A percentile compares a stretch with the other conserved stretches of the same genome.
These are phyloP conservation scores for Leishmania guyanensis DNA, from an alignment of 208 protist genomes.

Conservation along the genomic window DNA sequence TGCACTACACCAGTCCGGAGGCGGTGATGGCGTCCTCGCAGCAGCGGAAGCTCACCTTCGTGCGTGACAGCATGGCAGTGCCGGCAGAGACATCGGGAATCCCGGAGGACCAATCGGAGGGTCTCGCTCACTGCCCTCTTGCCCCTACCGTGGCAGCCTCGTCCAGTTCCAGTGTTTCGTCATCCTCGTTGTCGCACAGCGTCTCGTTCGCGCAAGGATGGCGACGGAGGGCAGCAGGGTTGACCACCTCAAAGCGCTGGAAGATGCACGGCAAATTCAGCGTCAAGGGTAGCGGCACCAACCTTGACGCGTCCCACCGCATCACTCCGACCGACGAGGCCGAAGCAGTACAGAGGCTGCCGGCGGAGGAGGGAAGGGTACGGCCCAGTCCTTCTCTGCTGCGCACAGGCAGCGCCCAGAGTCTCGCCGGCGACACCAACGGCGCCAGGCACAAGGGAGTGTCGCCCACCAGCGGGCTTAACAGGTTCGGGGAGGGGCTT, in stretches of 20 bases:
- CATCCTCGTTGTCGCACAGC: constrained; percentile 25
- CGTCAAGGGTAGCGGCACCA: not conserved
- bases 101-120: not conserved
- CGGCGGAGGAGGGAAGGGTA: not conserved
- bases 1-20: constrained; percentile 90
- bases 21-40: constrained; percentile 48
- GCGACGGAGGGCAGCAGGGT: constrained; percentile 1
- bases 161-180: constrained; percentile 12
- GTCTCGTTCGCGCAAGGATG: constrained; percentile 2
- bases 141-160: constrained; percentile 7
- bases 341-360: not conserved
- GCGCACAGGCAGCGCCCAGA: constrained; percentile 20
- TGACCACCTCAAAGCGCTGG: not conserved
- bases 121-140: not conserved
- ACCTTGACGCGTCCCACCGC: not conserved
- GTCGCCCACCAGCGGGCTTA: constrained; percentile 15
- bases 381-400: not conserved
- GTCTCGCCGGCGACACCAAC: constrained; percentile 18
- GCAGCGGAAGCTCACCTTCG: constrained; percentile 13
- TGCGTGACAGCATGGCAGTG: constrained; percentile 7
- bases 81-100: not conserved
- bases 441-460: constrained; percentile 7
- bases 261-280: not conserved
- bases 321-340: not conserved
- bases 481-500: constrained; percentile 29